Base-by-base conservation (phyloP, 2,329 filamentous ascomycete species). In the Thermoascus crustaceus region DNA sequence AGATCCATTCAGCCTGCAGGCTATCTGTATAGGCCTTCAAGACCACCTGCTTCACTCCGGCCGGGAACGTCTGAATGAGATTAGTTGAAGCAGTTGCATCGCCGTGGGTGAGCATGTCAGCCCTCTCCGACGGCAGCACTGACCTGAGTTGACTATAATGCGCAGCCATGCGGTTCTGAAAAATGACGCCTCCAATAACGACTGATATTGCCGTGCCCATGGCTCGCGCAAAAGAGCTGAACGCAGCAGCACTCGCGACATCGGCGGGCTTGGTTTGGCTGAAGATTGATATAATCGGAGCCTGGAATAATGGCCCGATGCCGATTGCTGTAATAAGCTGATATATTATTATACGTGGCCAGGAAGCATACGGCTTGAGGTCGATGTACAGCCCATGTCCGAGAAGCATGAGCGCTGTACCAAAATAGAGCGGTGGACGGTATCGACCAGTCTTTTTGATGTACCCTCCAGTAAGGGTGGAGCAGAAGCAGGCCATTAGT, bases 381-480 rank as follows among this genome's bases (percentile, higher is more conserved):
- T 66, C 67, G 9, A 82, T 66, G 48, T 73, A 66, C 40, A 76
- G 70, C 30, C 77, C 78, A 18, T 72, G 69, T 2, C 78, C 78
- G 7, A 82, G 57, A 0, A 69, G 67, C 52, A 73, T 69, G 27
- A 78, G 48, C 1, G 59, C 38, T 47, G 76, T 59, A 19, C 75
- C 76, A 11, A 61, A 55, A 33, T 71, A 68, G 47, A 82, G 78
- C 23, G 67, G 58, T 0, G 61, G 55, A 2, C 68, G 66, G 53
- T 80, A 81, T 42, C 69, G 68, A 10, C 78, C 78, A 0, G 75
- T 79, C 51, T 71, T 84, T 35, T 79, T 78, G 38, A 78, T 76
- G 52, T 81, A 78, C 64, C 82, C 78, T 40, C 71, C 78, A 40
- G 70, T 71, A 5, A 55, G 47, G 5, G 70, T 70, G 0, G 77